phyloP scores from a whole-genome alignment of 805 yeast species.

The Candida pseudoglaebosa region DNA sequence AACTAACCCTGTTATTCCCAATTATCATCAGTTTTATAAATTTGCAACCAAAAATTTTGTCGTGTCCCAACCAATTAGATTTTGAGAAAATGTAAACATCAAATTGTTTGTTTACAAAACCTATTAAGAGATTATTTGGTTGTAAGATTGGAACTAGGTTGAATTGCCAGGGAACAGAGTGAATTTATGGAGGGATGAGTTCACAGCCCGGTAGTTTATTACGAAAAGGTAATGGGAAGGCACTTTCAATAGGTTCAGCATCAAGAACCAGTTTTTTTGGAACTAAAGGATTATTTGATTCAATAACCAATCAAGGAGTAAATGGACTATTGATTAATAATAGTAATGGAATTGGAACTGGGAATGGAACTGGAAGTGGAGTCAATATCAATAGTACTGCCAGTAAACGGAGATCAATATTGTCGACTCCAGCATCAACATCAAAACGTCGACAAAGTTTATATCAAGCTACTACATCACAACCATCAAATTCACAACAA shows the following conservation, averaged over 20 bases:
- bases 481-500: conserved; percentile 12
- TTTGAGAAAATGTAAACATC: conserved; percentile 1
- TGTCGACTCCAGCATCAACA: conserved; percentile 32
- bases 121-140: neutral
- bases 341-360: neutral
- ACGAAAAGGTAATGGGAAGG: conserved; percentile 15
- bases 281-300: conserved; percentile 15
- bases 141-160: neutral
- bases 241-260: conserved; percentile 20
- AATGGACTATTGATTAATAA: neutral
- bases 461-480: conserved; percentile 9
- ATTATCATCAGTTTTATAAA: too few relatives aligned
- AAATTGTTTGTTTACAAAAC: neutral
- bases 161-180: neutral
- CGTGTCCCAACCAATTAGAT: neutral
- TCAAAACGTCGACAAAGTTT: conserved; percentile 21
- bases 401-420: conserved; percentile 26
- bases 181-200: conserved; percentile 3
- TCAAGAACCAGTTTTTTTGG: conserved; percentile 18
- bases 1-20: too few relatives aligned
- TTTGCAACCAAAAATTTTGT: too few relatives aligned
- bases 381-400: conserved; percentile 7
- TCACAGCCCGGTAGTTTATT: conserved; percentile 14
- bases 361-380: conserved; percentile 4
- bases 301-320: conserved; percentile 6